Percentiles rank a stretch among this genome's conserved stretches.
phyloP scores from a whole-genome alignment of 352 stramenopile species.

The Phytopythium montanum region DNA sequence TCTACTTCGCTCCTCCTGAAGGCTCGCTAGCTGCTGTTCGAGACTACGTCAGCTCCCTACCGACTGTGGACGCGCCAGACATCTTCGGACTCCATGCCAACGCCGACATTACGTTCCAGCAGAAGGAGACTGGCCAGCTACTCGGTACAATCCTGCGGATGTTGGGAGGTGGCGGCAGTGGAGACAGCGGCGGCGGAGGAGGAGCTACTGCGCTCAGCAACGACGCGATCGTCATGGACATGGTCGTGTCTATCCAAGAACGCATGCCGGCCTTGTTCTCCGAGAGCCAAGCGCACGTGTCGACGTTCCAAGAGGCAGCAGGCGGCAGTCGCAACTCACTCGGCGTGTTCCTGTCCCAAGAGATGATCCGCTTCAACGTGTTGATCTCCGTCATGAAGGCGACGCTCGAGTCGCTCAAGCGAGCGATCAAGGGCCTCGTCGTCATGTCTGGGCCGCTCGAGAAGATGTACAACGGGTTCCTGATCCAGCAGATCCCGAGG shows the following conservation, averaged over 20 bases:
- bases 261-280: constrained; percentile 71
- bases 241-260: constrained; percentile 77
- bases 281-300: constrained; percentile 59
- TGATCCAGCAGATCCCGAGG: constrained; percentile 87
- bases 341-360: constrained; percentile 90
- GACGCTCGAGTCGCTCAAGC: constrained; percentile 84
- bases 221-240: constrained; percentile 81
- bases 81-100: constrained; percentile 94
- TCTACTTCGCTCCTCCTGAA: constrained; percentile 80
- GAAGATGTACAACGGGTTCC: constrained; percentile 91
- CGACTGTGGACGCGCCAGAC: constrained; percentile 82
- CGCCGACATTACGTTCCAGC: constrained; percentile 93
- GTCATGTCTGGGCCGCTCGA: constrained; percentile 90
- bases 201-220: constrained; percentile 45
- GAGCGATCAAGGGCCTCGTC: constrained; percentile 87
- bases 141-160: constrained; percentile 72
- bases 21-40: constrained; percentile 54
- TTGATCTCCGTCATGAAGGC: constrained; percentile 84
- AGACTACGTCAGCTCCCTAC: constrained; percentile 82
- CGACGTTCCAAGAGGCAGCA: constrained; percentile 75
- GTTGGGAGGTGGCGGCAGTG: constrained; percentile 46
- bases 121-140: constrained; percentile 87
- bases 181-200: constrained; percentile 37
- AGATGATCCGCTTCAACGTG: constrained; percentile 90
- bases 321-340: constrained; percentile 92